These are phyloP conservation scores for Achaetomiella virescens DNA, from an alignment of 495 filamentous ascomycete genomes.

Conservation along the genomic window DNA sequence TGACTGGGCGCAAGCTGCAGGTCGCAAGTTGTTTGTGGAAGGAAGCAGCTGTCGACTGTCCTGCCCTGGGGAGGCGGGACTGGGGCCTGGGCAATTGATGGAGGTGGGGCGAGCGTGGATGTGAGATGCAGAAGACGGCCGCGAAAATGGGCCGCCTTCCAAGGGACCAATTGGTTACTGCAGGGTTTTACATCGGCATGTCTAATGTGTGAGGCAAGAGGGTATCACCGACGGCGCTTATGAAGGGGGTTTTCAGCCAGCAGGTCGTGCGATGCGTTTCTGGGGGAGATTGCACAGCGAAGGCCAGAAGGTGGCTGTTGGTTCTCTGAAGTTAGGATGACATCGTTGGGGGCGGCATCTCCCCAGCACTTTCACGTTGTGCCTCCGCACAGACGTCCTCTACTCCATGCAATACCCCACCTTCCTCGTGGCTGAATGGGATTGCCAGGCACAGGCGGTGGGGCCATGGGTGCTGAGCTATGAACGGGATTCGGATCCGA, in stretches of 20 bases:
- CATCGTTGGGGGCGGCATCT: slow-evolving; percentile 2
- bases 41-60: neutral
- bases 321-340: neutral
- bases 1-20: neutral
- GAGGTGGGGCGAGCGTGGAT: neutral
- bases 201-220: neutral
- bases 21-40: no score
- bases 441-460: no score
- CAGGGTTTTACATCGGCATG: neutral
- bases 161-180: neutral
- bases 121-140: neutral
- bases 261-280: neutral
- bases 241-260: neutral
- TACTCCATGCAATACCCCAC: neutral
- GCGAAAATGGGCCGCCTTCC: neutral
- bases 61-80: neutral
- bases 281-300: neutral
- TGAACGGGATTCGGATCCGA: no score
- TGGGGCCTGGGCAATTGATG: neutral
- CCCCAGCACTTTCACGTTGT: neutral
- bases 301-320: neutral
- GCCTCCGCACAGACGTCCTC: neutral
- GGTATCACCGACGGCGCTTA: neutral
- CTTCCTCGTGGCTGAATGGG: neutral
- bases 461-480: no score